Conservation (phyloP, 257 asterid species). For the Jasminum sambac region DNA sequence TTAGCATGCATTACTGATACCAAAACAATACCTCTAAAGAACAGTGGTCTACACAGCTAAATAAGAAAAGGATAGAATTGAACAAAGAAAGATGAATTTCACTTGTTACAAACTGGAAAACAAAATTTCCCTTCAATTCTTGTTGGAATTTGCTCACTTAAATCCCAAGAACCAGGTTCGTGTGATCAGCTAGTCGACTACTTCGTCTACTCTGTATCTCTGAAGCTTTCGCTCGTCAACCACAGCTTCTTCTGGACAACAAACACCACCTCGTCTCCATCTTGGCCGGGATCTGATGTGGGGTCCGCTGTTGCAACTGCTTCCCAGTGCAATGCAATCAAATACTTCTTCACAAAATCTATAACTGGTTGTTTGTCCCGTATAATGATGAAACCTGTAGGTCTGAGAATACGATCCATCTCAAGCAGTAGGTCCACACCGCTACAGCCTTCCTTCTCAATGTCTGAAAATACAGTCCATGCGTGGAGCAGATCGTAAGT, state of each 20-base stretch:
- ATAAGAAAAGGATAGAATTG: slow-evolving; percentile 7
- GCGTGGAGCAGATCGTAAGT: slow-evolving; percentile 96
- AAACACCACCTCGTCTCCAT: slow-evolving; percentile 61
- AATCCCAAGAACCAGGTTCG: slow-evolving; percentile 38
- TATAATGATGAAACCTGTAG: slow-evolving; percentile 77
- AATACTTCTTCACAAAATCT: slow-evolving; percentile 75
- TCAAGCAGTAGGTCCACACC: slow-evolving; percentile 90
- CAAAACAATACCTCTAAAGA: slow-evolving; percentile 36
- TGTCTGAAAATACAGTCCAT: slow-evolving; percentile 76
- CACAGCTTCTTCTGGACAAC: slow-evolving; percentile 78
- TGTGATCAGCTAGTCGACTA: slow-evolving; percentile 3
- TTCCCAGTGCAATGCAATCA: slow-evolving; percentile 90
- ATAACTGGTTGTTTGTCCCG: slow-evolving; percentile 66
- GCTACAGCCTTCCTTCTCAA: slow-evolving; percentile 93
- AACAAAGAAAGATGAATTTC: slow-evolving; percentile 20
- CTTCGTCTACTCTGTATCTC: slow-evolving; percentile 55
- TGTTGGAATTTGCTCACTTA: slow-evolving; percentile 35
- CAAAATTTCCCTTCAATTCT: slow-evolving; percentile 22
- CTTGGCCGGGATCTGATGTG: slow-evolving; percentile 52
- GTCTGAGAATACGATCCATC: slow-evolving; percentile 91
- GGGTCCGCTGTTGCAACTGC: slow-evolving; percentile 57
- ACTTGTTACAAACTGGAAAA: slow-evolving; percentile 39
- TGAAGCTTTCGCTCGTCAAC: slow-evolving; percentile 85
- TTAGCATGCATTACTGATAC: no score
- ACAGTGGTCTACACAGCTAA: slow-evolving; percentile 36